These are phyloP conservation scores for Furcasterigmium furcatum DNA, from an alignment of 2,329 filamentous ascomycete genomes.

Conservation along the genomic window DNA sequence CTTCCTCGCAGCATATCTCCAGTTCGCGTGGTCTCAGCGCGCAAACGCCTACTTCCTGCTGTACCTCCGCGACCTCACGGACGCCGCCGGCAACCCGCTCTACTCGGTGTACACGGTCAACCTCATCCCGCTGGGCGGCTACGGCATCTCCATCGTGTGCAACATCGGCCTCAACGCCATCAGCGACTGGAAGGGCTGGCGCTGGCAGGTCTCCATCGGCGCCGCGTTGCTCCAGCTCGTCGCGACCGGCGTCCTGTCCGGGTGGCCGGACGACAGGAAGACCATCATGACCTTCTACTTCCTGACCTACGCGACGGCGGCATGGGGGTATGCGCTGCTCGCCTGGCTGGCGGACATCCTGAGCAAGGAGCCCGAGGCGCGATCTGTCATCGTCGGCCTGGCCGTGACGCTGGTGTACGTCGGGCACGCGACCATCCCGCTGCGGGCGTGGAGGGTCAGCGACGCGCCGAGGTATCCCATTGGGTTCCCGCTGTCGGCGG, in stretches of 20 bases:
- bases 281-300: constrained; percentile 31
- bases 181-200: constrained; percentile 33
- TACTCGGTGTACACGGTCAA: constrained; percentile 28
- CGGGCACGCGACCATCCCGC: constrained; percentile 33
- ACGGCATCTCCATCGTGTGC: constrained; percentile 28
- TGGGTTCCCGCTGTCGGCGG: constrained; percentile 30
- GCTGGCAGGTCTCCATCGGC: constrained; percentile 31
- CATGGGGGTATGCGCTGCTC: constrained; percentile 26
- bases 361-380: constrained; percentile 30
- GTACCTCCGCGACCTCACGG: constrained; percentile 22
- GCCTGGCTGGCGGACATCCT: constrained; percentile 31
- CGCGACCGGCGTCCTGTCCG: constrained; percentile 26
- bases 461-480: constrained; percentile 31
- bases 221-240: constrained; percentile 22
- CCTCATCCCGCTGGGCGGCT: constrained; percentile 23
- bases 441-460: constrained; percentile 28
- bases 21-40: constrained; percentile 23
- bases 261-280: constrained; percentile 25
- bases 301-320: constrained; percentile 28
- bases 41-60: constrained; percentile 30
- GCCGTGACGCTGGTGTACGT: constrained; percentile 34
- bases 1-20: constrained; percentile 22
- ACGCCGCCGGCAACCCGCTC: constrained; percentile 17
- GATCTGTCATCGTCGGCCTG: constrained; percentile 29
- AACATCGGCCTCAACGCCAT: constrained; percentile 29